phyloP scores from a whole-genome alignment of 2,329 filamentous ascomycete species.

The Reticulascus tulasneorum region DNA sequence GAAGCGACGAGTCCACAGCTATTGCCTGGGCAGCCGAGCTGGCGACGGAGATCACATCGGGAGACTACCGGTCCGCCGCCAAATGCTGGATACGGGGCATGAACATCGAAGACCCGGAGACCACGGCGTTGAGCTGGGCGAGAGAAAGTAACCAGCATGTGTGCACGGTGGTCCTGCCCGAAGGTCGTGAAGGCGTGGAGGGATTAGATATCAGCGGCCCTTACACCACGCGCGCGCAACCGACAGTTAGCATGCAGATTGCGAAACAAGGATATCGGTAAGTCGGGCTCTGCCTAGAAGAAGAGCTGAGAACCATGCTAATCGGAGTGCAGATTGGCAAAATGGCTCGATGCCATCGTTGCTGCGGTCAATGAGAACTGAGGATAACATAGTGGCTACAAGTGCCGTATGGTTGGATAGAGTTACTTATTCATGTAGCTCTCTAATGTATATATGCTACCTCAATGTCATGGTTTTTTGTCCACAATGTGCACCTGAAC shows the following conservation, averaged over 20 bases:
- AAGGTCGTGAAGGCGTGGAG: slow-evolving; percentile 33
- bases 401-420: too few species aligned
- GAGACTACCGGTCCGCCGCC: slow-evolving; percentile 29
- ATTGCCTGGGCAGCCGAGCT: slow-evolving; percentile 34
- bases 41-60: slow-evolving; percentile 29
- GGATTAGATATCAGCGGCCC: slow-evolving; percentile 32
- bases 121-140: slow-evolving; percentile 34
- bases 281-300: not conserved
- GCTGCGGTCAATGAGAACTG: too few species aligned
- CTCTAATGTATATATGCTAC: too few species aligned
- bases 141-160: slow-evolving; percentile 37
- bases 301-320: not conserved
- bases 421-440: too few species aligned
- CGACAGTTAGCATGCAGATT: slow-evolving; percentile 38
- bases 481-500: too few species aligned
- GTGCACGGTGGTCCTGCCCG: slow-evolving; percentile 37
- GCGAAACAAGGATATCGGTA: slow-evolving; percentile 36
- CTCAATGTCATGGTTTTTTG: too few species aligned
- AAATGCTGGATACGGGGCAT: slow-evolving; percentile 31
- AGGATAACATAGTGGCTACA: too few species aligned
- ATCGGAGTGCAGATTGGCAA: slow-evolving; percentile 2
- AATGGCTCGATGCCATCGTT: slow-evolving; percentile 13
- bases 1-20: slow-evolving; percentile 28
- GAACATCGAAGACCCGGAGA: slow-evolving; percentile 24
- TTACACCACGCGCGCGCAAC: slow-evolving; percentile 34